These are phyloP conservation scores for Acrocalymma vagum DNA, from an alignment of 2,329 filamentous ascomycete genomes.

Conservation along the genomic window DNA sequence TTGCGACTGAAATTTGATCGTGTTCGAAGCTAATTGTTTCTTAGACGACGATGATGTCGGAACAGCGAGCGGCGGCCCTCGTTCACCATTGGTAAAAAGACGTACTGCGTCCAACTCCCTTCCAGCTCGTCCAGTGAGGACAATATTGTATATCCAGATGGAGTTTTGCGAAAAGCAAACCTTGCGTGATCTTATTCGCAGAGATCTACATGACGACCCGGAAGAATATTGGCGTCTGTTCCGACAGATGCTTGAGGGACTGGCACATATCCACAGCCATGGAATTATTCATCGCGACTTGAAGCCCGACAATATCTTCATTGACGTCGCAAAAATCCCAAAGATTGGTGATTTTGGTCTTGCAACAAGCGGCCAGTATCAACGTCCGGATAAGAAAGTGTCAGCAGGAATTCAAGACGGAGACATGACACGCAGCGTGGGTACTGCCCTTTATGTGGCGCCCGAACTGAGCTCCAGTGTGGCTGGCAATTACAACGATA, in stretches of 20 bases:
- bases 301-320: slow-evolving; percentile 98
- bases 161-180: slow-evolving; percentile 97
- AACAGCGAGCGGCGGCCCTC: slow-evolving; percentile 33
- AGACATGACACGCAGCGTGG: slow-evolving; percentile 75
- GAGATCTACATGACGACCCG: slow-evolving; percentile 75
- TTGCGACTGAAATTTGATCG: too few species aligned
- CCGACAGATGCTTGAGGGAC: slow-evolving; percentile 87
- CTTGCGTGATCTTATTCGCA: slow-evolving; percentile 84
- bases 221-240: slow-evolving; percentile 90
- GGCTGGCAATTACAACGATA: slow-evolving; percentile 83
- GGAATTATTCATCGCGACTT: slow-evolving; percentile 96
- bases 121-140: slow-evolving; percentile 64
- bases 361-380: slow-evolving; percentile 85
- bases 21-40: slow-evolving; percentile 12
- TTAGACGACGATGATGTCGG: slow-evolving; percentile 59
- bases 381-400: slow-evolving; percentile 62
- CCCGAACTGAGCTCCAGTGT: slow-evolving; percentile 85
- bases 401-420: slow-evolving; percentile 44
- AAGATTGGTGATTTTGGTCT: slow-evolving; percentile 97
- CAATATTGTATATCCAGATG: slow-evolving; percentile 96
- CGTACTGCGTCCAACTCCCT: slow-evolving; percentile 57
- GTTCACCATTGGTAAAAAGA: slow-evolving; percentile 44
- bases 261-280: slow-evolving; percentile 87
- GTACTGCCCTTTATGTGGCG: slow-evolving; percentile 90
- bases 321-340: slow-evolving; percentile 87